Evolutionary conservation across 2,329 filamentous ascomycete genomes (phyloP), one percentile per base, ranked within the genome.

Genomic region (Lasiodiplodia citricola): DNA sequence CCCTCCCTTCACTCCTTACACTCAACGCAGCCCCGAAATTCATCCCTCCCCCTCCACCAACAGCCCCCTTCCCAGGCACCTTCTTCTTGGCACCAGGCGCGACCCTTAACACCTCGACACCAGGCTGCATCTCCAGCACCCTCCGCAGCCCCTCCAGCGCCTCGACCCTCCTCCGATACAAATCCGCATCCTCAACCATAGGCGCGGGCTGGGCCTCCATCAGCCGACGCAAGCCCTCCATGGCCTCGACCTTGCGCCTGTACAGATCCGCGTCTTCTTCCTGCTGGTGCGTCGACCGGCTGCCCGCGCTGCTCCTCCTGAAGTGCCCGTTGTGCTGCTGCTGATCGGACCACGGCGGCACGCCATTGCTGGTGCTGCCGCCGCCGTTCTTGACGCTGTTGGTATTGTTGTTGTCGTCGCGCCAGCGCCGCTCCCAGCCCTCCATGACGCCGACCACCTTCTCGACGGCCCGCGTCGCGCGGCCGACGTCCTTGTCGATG

Each of bases 161-260:
- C 56, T 68, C 66, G 28, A 68, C 66, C 47, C 66, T 14, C 57
- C 57, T 23, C 10, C 66, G 44, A n/a, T 68, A 68, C 47, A 68
- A 10, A 23, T 23, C 66, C 35, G 38, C 57, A 11, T 68, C 66
- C 57, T 68, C 66, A 18, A 41, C 63, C 63, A n/a, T 4, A n/a
- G 60, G 51, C 44, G 44, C 47, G 21, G 66, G 51, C 52, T 64
- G 67, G 11, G 52, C 47, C 60, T 65, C 58, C 51, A 68, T 44
- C 37, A 68, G 14, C 18, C 51, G 37, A 2, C 58, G 37, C 58
- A 68, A 31, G 1, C 67, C 67, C 67, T 68, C 67, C 37, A 68
- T 63, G 51, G 67, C 67, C 60, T 68, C 67, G n/a, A 68, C 67
- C 35, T 68, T 68, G 25, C 67, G 50, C 10, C 67, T 28, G 50